Evolutionary conservation across 805 yeast species (phyloP), one percentile per base, ranked within the genome.

Genomic region (Candida pini): DNA sequence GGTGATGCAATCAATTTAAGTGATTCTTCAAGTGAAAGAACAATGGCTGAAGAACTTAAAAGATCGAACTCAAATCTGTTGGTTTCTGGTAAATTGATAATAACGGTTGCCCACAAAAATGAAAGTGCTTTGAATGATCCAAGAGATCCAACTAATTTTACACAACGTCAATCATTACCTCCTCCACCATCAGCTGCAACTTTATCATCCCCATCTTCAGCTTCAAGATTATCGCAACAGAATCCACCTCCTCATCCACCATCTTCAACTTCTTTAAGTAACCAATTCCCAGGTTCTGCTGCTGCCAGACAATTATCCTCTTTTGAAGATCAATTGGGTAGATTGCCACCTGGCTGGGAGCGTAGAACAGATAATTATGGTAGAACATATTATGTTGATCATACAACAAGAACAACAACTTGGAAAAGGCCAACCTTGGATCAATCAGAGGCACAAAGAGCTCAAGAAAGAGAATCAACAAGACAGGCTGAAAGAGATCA

Each of bases 321-420:
- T 2, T 92, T 92, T 58, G 98, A 92, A 63, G 99, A 92, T 63
- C 97, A 90, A 60, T 77, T 79, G 51, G 99, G 99, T 28, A 73
- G 96, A 55, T 70, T 92, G 47, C 99, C 98, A 3, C 87, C 96
- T 6, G 99, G 99, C 4, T 92, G 98, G 97, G 99, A 92, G 62
- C 79, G 98, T 50, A 76, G 98, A 63, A 89, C 97, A 1, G 99
- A 92, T 60, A 87, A 88, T 60, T 85, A 88, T 53, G 98, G 98
- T 19, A 77, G 99, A 55, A 90, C 97, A 1, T 92, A 92, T 63
- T 92, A 90, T 57, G 98, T 92, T 24, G 99, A 92, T 63, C 99
- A 92, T 64, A 88, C 90, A 60, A 85, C 96, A 15, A 79, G 97
- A 63, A 85, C 96, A 7, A 92, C 99, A 7, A 90, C 98, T n/a